Conservation (phyloP, 495 filamentous ascomycete genomes). For the Usnea hakonensis region DNA sequence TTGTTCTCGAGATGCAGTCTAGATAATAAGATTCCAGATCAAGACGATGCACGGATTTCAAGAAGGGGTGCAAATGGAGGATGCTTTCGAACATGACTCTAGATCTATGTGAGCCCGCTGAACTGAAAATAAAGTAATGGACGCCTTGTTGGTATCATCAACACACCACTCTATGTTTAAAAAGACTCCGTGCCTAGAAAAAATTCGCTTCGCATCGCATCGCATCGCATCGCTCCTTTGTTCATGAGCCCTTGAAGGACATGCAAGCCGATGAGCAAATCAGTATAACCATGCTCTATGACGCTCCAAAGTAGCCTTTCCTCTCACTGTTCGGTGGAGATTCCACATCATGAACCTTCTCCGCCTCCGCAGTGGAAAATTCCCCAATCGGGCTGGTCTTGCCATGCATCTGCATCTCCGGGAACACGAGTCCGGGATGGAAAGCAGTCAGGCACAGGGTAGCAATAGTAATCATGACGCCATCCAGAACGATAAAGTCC, state of each 20-base stretch:
- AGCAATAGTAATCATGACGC: conserved; percentile 44
- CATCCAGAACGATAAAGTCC: conserved; percentile 57
- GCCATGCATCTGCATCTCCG: conserved; percentile 29
- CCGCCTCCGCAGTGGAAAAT: conserved; percentile 2
- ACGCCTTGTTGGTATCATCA: too few species aligned
- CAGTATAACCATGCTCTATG: background rate
- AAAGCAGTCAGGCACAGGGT: conserved; percentile 39
- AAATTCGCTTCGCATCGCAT: too few species aligned
- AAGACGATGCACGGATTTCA: too few species aligned
- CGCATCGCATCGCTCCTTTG: background rate
- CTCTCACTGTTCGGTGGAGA: conserved; percentile 1
- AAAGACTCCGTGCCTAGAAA: too few species aligned
- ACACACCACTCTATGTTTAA: too few species aligned
- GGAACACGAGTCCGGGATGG: conserved; percentile 45
- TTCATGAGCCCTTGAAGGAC: background rate
- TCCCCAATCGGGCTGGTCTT: conserved; percentile 7
- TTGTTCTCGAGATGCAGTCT: too few species aligned
- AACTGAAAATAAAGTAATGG: too few species aligned
- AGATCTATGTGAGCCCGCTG: too few species aligned
- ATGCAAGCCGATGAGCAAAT: background rate
- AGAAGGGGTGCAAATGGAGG: too few species aligned
- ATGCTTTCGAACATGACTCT: too few species aligned
- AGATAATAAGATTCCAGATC: too few species aligned
- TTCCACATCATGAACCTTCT: conserved; percentile 4
- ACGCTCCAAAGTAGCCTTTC: background rate